Evolutionary conservation across 441 rosid species (phyloP).

Genomic region (Aquilaria agallochum): DNA sequence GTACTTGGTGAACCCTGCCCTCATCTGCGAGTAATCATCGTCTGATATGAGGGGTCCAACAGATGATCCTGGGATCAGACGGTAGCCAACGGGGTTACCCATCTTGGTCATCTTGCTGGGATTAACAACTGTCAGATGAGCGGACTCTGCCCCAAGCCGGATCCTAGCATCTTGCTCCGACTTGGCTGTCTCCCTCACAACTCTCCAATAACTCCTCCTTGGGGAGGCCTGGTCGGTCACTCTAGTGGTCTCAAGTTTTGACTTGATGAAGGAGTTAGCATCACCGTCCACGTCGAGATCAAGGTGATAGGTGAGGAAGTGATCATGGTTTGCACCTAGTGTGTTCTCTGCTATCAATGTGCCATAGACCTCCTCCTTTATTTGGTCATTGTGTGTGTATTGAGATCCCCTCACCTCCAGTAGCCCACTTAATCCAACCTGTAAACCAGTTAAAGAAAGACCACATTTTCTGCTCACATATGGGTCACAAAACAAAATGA

Average conservation of each 20-base stretch:
- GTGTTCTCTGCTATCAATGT: constrained; percentile 49
- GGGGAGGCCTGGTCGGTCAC: constrained; percentile 21
- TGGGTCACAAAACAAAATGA: too few species aligned
- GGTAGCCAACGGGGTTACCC: constrained; percentile 52
- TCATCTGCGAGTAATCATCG: constrained; percentile 51
- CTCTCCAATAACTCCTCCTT: constrained; percentile 64
- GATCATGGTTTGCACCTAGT: constrained; percentile 50
- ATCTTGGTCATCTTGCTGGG: constrained; percentile 49
- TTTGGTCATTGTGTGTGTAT: constrained; percentile 34
- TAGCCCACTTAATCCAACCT: constrained; percentile 60
- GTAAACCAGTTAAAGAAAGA: not conserved
- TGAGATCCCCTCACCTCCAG: constrained; percentile 40
- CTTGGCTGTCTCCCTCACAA: constrained; percentile 40
- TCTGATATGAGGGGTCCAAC: constrained; percentile 26
- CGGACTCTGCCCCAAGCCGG: constrained; percentile 26
- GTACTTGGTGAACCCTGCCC: constrained; percentile 47
- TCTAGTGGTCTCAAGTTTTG: constrained; percentile 28
- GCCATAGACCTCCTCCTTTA: constrained; percentile 43
- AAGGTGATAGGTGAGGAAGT: constrained; percentile 47
- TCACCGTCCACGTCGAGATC: constrained; percentile 69
- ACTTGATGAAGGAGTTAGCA: constrained; percentile 50
- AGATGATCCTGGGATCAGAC: constrained; percentile 34
- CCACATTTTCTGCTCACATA: too few species aligned
- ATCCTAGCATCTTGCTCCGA: constrained; percentile 48
- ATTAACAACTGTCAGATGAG: constrained; percentile 42